Evolutionary conservation across 106 monocot species (phyloP).

Genomic region (Dioscorea zingiberensis): DNA sequence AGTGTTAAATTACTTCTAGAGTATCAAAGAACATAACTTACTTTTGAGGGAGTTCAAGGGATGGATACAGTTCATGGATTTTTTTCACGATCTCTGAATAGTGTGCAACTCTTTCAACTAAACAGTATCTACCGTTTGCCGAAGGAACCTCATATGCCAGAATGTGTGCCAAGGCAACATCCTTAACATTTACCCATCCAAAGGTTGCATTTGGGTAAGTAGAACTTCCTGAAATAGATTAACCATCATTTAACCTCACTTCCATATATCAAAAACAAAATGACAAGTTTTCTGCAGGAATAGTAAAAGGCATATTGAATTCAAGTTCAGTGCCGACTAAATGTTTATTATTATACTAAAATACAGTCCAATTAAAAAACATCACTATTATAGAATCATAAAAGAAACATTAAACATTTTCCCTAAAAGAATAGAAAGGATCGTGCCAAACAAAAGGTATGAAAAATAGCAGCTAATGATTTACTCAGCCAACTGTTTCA

Average conservation of each 20-base stretch:
- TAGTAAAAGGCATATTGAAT: too few relatives aligned
- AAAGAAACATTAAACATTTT: neutral
- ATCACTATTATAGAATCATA: neutral
- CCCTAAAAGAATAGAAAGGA: neutral
- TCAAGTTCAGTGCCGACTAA: too few relatives aligned
- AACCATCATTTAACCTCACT: too few relatives aligned
- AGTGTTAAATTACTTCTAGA: too few relatives aligned
- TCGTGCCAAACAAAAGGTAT: neutral
- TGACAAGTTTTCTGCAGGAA: too few relatives aligned
- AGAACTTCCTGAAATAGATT: slow-evolving; percentile 24
- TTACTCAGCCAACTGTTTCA: too few relatives aligned
- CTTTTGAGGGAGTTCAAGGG: slow-evolving; percentile 48
- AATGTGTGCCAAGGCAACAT: slow-evolving; percentile 69
- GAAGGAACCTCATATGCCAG: slow-evolving; percentile 63
- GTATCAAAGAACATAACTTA: slow-evolving; percentile 11
- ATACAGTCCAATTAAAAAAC: too few relatives aligned
- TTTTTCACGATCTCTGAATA: slow-evolving; percentile 44
- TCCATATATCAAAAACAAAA: too few relatives aligned
- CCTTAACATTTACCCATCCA: slow-evolving; percentile 65
- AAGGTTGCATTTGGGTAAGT: slow-evolving; percentile 45
- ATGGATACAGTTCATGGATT: slow-evolving; percentile 48
- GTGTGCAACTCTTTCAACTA: slow-evolving; percentile 69
- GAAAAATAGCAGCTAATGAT: neutral
- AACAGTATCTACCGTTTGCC: slow-evolving; percentile 69
- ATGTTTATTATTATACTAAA: too few relatives aligned